Evolutionary conservation across 2,329 filamentous ascomycete species (phyloP).

Genomic region (Cercospora zeae-maydis): DNA sequence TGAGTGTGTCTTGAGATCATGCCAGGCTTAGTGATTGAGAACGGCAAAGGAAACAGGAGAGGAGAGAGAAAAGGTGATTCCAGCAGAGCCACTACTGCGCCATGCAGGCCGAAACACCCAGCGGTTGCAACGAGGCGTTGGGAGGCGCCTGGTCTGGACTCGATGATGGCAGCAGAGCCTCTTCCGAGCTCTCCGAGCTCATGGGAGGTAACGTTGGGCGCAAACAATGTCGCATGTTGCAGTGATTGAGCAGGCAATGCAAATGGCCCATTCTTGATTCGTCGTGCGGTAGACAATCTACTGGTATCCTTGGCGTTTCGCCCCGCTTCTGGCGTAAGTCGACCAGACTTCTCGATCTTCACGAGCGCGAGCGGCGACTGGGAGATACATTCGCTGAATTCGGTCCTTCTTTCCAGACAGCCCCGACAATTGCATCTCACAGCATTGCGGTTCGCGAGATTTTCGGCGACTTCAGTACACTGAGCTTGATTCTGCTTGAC

Average conservation of each 20-base stretch:
- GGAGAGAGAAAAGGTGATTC: not conserved
- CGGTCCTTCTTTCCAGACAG: not conserved
- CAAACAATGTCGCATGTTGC: not conserved
- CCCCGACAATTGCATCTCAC: not conserved
- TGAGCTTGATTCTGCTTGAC: not conserved
- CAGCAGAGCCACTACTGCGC: not conserved
- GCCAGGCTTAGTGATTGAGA: not conserved
- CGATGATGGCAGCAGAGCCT: not conserved
- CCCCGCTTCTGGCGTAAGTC: not conserved
- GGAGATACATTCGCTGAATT: not conserved
- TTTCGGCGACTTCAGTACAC: not conserved
- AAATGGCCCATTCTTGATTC: not conserved
- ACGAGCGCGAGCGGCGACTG: not conserved
- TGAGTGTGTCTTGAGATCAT: not conserved
- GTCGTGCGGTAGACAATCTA: not conserved
- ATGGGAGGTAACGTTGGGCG: not conserved
- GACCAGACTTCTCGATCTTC: not conserved
- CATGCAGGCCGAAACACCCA: not conserved
- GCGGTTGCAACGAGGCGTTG: not conserved
- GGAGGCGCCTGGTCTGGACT: not conserved
- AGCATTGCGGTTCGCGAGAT: not conserved
- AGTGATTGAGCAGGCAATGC: not conserved
- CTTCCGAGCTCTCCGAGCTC: not conserved
- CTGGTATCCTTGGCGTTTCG: not conserved
- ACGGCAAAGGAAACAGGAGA: not conserved